phyloP scores from a whole-genome alignment of 495 filamentous ascomycete species.

The Penicillium bovifimosum region DNA sequence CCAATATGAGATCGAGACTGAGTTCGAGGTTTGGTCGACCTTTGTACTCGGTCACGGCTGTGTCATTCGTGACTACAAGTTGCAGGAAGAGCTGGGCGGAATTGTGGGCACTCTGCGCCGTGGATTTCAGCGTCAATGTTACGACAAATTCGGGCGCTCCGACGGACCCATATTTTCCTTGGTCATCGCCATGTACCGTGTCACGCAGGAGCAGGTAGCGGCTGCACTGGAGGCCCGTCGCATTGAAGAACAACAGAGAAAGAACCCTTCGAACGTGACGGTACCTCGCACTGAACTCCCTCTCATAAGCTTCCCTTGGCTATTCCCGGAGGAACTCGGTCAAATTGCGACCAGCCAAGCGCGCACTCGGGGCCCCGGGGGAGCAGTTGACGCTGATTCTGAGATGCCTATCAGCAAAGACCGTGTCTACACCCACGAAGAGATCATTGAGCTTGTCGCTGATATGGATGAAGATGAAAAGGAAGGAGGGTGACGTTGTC shows the following conservation, averaged over 20 bases:
- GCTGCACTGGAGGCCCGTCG: conserved; percentile 38
- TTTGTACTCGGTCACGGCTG: conserved; percentile 71
- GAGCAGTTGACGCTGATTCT: not conserved
- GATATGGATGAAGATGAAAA: not conserved
- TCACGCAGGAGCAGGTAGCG: conserved; percentile 67
- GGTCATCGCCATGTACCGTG: conserved; percentile 78
- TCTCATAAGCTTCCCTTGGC: conserved; percentile 90
- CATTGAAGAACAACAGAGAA: conserved; percentile 11
- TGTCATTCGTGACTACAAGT: conserved; percentile 69
- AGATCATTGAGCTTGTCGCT: not conserved
- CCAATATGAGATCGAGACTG: conserved; percentile 77
- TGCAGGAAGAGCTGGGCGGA: conserved; percentile 72
- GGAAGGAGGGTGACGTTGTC: not conserved
- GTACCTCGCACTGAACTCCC: conserved; percentile 52
- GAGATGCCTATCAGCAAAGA: not conserved
- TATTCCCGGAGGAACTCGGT: conserved; percentile 70
- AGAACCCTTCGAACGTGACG: conserved; percentile 23
- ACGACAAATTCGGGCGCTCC: conserved; percentile 55
- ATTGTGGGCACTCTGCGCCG: conserved; percentile 60
- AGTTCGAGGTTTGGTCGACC: conserved; percentile 86
- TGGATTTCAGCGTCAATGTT: conserved; percentile 58
- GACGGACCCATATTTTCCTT: conserved; percentile 59
- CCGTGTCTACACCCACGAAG: conserved; percentile 9
- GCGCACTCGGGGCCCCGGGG: not conserved
- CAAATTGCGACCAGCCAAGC: conserved; percentile 52